These are phyloP conservation scores for Fusarium udum DNA, from an alignment of 2,329 filamentous ascomycete species.

Conservation along the genomic window DNA sequence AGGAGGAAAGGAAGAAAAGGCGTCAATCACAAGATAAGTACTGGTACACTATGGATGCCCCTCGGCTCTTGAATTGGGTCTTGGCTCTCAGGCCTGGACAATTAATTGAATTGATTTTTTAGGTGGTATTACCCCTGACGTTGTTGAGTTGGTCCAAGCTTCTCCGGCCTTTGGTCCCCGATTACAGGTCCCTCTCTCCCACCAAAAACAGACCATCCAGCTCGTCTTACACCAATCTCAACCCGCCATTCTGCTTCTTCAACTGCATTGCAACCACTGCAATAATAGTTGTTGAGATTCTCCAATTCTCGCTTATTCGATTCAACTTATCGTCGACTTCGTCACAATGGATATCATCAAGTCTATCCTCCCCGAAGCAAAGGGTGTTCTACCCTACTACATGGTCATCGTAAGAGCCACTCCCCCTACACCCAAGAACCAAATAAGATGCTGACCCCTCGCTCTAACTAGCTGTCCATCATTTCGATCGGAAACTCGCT, in stretches of 20 bases:
- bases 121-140: constrained; percentile 36
- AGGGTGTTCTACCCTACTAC: constrained; percentile 68
- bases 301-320: neutral
- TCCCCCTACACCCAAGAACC: neutral
- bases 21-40: constrained; percentile 14
- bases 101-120: constrained; percentile 17
- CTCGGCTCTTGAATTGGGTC: constrained; percentile 29
- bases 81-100: constrained; percentile 14
- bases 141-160: constrained; percentile 46
- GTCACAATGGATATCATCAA: constrained; percentile 57
- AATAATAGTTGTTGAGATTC: constrained; percentile 18
- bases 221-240: neutral
- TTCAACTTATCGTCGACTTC: neutral
- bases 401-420: constrained; percentile 61
- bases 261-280: neutral
- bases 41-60: constrained; percentile 22
- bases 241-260: neutral
- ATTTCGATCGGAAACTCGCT: constrained; percentile 86
- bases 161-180: constrained; percentile 19
- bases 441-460: constrained; percentile 20
- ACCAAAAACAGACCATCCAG: constrained; percentile 29
- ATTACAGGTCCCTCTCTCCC: constrained; percentile 21
- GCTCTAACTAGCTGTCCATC: constrained; percentile 83
- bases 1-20: neutral
- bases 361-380: constrained; percentile 57